Conservation (phyloP, 2,329 filamentous ascomycete species). For the Colletotrichum simmondsii region DNA sequence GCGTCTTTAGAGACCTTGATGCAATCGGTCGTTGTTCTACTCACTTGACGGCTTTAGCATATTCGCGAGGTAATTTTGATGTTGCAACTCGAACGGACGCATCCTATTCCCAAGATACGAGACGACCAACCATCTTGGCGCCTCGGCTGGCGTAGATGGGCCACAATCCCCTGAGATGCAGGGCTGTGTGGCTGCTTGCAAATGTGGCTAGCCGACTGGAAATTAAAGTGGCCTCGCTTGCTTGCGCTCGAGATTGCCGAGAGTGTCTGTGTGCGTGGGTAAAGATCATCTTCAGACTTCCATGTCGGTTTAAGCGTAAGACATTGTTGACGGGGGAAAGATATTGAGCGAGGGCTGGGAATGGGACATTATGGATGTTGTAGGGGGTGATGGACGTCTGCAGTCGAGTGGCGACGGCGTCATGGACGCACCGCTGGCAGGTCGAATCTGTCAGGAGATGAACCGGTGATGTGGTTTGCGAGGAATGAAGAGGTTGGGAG, state of each 20-base stretch:
- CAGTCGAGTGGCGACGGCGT: not conserved
- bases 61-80: not conserved
- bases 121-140: slow-evolving; percentile 18
- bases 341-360: slow-evolving; percentile 5
- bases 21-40: slow-evolving; percentile 1
- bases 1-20: not conserved
- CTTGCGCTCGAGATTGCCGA: slow-evolving; percentile 14
- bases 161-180: not conserved
- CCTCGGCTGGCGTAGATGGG: not conserved
- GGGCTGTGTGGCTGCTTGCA: slow-evolving; percentile 1
- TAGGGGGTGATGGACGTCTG: not conserved
- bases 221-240: not conserved
- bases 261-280: not conserved
- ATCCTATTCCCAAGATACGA: not conserved
- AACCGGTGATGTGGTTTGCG: not conserved
- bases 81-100: slow-evolving; percentile 6
- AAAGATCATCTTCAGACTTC: not conserved
- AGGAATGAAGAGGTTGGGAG: slow-evolving; percentile 6
- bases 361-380: not conserved
- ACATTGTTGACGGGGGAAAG: not conserved
- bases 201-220: not conserved
- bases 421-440: not conserved
- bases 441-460: not conserved
- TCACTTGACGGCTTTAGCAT: not conserved
- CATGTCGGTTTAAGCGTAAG: slow-evolving; percentile 1